These are phyloP conservation scores for Luffa aegyptiaca DNA, from an alignment of 306 rosid genomes.

Conservation along the genomic window DNA sequence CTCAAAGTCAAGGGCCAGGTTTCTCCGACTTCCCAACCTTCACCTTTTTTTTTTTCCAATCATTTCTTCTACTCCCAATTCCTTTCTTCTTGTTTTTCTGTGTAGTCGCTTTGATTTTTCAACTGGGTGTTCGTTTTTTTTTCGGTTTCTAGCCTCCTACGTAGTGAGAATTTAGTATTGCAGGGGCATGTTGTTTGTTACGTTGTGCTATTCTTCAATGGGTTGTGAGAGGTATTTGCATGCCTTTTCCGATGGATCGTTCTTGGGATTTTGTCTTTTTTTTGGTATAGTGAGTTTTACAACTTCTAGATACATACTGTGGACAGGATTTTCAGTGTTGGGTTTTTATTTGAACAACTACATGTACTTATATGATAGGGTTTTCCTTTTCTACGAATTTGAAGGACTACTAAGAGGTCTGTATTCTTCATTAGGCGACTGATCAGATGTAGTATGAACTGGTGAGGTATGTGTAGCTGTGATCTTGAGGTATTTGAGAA, in stretches of 20 bases:
- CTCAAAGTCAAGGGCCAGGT: constrained; percentile 51
- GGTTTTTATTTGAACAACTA: not conserved
- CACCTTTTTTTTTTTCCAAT: not conserved
- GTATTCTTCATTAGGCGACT: not conserved
- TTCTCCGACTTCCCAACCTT: not conserved
- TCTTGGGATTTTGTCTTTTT: not conserved
- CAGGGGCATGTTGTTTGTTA: not conserved
- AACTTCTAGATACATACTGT: not conserved
- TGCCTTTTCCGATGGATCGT: not conserved
- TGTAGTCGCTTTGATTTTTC: too few relatives aligned
- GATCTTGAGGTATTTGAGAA: not conserved
- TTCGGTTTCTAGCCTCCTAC: not conserved
- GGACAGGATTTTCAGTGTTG: not conserved
- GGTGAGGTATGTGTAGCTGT: not conserved
- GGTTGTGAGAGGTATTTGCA: not conserved
- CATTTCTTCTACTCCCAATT: too few relatives aligned
- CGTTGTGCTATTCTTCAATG: not conserved
- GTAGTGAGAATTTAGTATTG: not conserved
- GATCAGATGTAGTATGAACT: not conserved
- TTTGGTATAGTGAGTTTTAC: not conserved
- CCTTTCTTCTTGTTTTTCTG: too few relatives aligned
- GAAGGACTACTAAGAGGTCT: not conserved
- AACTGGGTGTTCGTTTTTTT: too few relatives aligned
- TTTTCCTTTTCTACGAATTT: not conserved
- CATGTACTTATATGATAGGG: not conserved